Evolutionary conservation across 257 asterid genomes (phyloP), one percentile per base, ranked within the genome.

Genomic region (Leptodermis oblonga): DNA sequence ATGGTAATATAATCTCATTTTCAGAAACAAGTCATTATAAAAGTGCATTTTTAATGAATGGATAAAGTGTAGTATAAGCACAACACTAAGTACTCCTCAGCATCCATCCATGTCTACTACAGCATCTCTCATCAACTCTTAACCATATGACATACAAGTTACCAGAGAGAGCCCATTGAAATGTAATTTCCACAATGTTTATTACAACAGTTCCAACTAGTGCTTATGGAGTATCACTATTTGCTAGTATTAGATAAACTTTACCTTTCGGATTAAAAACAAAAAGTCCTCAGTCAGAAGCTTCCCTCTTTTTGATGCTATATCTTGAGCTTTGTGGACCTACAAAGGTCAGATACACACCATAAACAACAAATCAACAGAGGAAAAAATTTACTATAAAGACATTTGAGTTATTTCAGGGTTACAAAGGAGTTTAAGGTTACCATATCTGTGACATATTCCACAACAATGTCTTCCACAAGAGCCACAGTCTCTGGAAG

Each of bases 301-400:
- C 79, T 85, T 92, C 72, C 98, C 98, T 74, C 98, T 78, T 74
- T 88, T 90, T 58, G 92, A 60, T 67, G 96, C 95, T 69, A 75
- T 42, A 51, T 90, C 92, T 80, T 92, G 96, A 85, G 98, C 96
- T 82, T 92, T 90, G 74, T 92, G 92, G 71, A 87, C 96, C 96
- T 89, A 79, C 15, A 14, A 45, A 54, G 58, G 58, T 54, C 65
- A 70, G 34, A 64, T 28, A 49, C 23, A 61, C 22, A 8, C 37
- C 33, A 42, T 54, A 20, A 23, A 65, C 23, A 53, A 70, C 18
- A 13, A n/a, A 41, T 69, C 73, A 26, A 26, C 9, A 55, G 12
- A 4, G 45, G n/a, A n/a, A n/a, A n/a, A n/a, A n/a, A 34, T 34
- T 34, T 34, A 34, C 3, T 30, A 10, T n/a, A 52, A 22, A 25